These are phyloP conservation scores for Halteria grandinella DNA, from an alignment of 73 alveolate species.

Conservation along the genomic window DNA sequence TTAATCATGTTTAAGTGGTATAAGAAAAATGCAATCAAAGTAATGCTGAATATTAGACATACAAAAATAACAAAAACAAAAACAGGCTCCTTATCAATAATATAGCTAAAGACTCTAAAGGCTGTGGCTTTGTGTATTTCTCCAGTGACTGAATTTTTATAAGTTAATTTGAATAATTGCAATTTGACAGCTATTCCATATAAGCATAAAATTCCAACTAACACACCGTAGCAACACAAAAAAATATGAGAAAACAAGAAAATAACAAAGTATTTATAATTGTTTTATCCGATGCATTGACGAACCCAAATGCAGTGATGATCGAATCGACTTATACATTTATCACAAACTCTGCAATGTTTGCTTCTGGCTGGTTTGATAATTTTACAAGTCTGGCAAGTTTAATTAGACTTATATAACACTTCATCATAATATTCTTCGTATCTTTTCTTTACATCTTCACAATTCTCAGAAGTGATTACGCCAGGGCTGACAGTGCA, in stretches of 20 bases:
- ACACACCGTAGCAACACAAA: slow-evolving; percentile 69
- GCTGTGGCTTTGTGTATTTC: slow-evolving; percentile 55
- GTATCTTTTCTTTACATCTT: slow-evolving; percentile 41
- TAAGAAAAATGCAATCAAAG: slow-evolving; percentile 59
- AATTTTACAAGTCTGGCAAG: slow-evolving; percentile 71
- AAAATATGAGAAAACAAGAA: slow-evolving; percentile 71
- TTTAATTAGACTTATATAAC: slow-evolving; percentile 45
- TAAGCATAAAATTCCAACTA: slow-evolving; percentile 54
- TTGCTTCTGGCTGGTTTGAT: slow-evolving; percentile 76
- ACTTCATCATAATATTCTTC: slow-evolving; percentile 66
- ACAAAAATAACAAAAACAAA: slow-evolving; percentile 66
- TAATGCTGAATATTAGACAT: slow-evolving; percentile 64
- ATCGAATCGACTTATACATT: slow-evolving; percentile 71
- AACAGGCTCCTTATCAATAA: slow-evolving; percentile 57
- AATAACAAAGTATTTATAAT: slow-evolving; percentile 65
- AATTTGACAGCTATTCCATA: slow-evolving; percentile 48
- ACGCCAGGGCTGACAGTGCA: slow-evolving; percentile 72
- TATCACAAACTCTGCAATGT: slow-evolving; percentile 73
- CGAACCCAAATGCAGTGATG: slow-evolving; percentile 84
- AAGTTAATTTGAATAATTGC: slow-evolving; percentile 53
- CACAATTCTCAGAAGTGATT: slow-evolving; percentile 57
- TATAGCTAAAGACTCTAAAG: slow-evolving; percentile 65
- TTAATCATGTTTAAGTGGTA: slow-evolving; percentile 71
- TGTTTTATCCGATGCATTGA: slow-evolving; percentile 78
- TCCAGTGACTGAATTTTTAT: slow-evolving; percentile 62